Evolutionary conservation across 202 grass and related monocot species (phyloP), one percentile per base, ranked within the genome.

Genomic region (Cymbopogon flexuosus): DNA sequence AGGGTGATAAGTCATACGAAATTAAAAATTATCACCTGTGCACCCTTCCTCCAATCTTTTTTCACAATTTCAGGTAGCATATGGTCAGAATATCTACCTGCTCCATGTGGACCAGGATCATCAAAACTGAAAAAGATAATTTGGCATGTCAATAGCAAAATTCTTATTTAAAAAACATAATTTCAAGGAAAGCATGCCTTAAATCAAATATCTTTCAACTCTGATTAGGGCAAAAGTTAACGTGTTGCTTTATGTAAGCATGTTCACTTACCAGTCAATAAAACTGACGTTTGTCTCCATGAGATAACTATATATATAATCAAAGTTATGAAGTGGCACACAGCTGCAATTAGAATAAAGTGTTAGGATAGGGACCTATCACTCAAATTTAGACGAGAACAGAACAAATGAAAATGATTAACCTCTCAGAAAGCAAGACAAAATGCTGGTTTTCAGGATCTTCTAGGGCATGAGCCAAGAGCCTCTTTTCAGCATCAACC

Each of bases 391-490:
- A 79, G 18, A 87, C 76, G 52, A 43, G 23, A 39, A 64, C 54
- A 58, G 54, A 23, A 58, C 6, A 75, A 29, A 72, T 66, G 13
- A 27, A 76, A 62, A 37, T 81, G n/a, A 74, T 51, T 74, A 68
- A 91, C 96, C 96, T 99, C 56, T 99, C 96, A 74, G 96, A 93
- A 72, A 99, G 84, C 84, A 99, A 88, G 39, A 99, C 78, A 91
- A 99, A 99, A 88, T 93, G 90, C 79, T 91, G 96, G 84, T 99
- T 99, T 88, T 99, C 96, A 72, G 80, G 27, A 84, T 99, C 96
- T 77, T 91, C 77, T 37, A 99, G 84, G 80, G 96, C 96, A 87
- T 93, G 84, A 84, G 85, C 96, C 87, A 99, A 96, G 66, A 99
- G 87, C 73, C 96, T 91, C 91, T 84, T 91, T 84, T 99, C 96